phyloP scores from a whole-genome alignment of 2,329 filamentous ascomycete species.

The Colletotrichum cordylinicola region DNA sequence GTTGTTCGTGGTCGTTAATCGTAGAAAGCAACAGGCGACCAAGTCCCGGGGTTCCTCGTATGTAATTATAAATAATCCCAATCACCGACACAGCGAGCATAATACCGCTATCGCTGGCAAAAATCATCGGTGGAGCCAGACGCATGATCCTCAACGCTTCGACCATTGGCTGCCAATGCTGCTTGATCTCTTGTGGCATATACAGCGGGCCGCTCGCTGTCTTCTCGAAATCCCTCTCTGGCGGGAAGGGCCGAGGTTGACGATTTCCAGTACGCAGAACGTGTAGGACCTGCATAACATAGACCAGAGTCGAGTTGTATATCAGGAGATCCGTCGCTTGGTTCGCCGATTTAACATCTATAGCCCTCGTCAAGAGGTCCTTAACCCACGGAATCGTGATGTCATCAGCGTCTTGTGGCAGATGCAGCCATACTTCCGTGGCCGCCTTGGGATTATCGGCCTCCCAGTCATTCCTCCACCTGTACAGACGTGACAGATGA shows the following conservation, averaged over 20 bases:
- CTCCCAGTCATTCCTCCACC: background rate
- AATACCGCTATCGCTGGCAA: background rate
- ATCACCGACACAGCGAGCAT: background rate
- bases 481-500: background rate
- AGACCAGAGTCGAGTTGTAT: background rate
- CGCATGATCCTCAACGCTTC: background rate
- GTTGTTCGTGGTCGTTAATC: background rate
- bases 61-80: background rate
- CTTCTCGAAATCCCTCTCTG: background rate
- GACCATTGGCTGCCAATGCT: constrained; percentile 3
- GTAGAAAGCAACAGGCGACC: background rate
- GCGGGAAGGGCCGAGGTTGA: background rate
- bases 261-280: background rate
- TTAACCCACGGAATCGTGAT: background rate
- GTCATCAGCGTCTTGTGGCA: background rate
- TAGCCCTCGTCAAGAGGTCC: background rate
- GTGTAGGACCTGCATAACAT: background rate
- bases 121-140: background rate
- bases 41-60: background rate
- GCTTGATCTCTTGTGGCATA: background rate
- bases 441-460: background rate
- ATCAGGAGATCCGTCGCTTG: constrained; percentile 2
- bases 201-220: background rate
- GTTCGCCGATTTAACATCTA: background rate
- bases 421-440: background rate